phyloP scores from a whole-genome alignment of 805 yeast genomes.

The Cyberlindnera lachancei region DNA sequence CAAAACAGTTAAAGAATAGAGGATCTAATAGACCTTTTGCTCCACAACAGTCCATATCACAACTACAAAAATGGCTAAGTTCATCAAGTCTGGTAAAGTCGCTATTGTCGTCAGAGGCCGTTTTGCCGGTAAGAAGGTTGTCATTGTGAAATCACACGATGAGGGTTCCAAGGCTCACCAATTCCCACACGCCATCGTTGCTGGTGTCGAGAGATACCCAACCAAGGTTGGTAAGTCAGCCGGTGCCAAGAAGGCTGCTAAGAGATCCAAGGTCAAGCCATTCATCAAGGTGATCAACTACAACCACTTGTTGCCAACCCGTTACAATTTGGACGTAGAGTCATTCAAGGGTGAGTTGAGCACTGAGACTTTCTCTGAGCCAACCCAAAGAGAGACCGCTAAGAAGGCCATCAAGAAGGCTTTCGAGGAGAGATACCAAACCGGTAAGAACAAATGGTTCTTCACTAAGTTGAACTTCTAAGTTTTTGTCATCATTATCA shows the following conservation, averaged over 20 bases:
- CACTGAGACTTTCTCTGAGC: constrained; percentile 91
- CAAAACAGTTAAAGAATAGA: constrained; percentile 1
- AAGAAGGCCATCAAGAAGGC: constrained; percentile 98
- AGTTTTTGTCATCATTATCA: no score
- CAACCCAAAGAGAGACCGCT: constrained; percentile 97
- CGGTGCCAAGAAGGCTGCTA: constrained; percentile 93
- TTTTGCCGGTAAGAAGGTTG: constrained; percentile 99
- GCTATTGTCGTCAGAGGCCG: constrained; percentile 73
- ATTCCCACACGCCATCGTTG: constrained; percentile 98
- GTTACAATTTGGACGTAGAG: constrained; percentile 96
- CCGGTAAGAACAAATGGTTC: constrained; percentile 99
- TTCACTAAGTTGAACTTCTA: constrained; percentile 94
- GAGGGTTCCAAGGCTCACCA: constrained; percentile 98
- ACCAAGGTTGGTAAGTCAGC: constrained; percentile 89
- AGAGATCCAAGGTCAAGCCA: constrained; percentile 97
- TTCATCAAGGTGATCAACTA: constrained; percentile 97
- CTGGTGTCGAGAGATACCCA: constrained; percentile 98
- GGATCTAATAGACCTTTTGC: constrained; percentile 8
- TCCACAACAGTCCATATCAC: constrained; percentile 7
- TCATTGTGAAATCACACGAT: constrained; percentile 94
- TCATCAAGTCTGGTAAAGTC: constrained; percentile 96
- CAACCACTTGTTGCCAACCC: constrained; percentile 99
- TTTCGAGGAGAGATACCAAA: constrained; percentile 98
- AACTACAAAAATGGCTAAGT: constrained; percentile 75
- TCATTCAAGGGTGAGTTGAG: constrained; percentile 85